Evolutionary conservation across 768 basidiomycete species (phyloP).

Genomic region (Leucosporidium scottii): DNA sequence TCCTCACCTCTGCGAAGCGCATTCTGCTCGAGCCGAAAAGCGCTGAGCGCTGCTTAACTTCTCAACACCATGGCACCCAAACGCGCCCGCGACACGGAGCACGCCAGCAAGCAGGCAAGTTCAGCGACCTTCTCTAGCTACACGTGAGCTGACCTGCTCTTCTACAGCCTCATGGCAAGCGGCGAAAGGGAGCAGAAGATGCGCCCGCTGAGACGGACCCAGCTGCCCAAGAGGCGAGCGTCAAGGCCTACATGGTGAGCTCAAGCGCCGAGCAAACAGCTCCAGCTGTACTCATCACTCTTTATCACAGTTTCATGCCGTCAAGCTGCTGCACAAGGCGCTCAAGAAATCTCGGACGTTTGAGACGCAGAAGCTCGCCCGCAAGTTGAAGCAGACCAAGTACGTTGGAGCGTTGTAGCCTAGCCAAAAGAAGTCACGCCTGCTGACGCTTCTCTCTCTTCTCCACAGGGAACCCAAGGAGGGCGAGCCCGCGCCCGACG

Average conservation of each 20-base stretch:
- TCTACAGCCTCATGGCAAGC: slow-evolving; percentile 2
- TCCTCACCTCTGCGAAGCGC: too few relatives aligned
- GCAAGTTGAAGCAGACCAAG: slow-evolving; percentile 33
- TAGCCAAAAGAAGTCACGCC: too few relatives aligned
- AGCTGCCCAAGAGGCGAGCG: slow-evolving; percentile 8
- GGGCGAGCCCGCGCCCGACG: slow-evolving; percentile 1
- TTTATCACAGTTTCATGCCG: slow-evolving; percentile 20
- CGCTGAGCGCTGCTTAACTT: too few relatives aligned
- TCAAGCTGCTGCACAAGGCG: slow-evolving; percentile 23
- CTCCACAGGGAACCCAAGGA: slow-evolving; percentile 27
- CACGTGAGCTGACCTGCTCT: too few relatives aligned
- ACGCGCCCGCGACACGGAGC: too few relatives aligned
- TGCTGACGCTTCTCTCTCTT: background rate
- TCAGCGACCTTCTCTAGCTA: too few relatives aligned
- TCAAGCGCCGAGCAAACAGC: background rate
- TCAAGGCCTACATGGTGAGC: slow-evolving; percentile 26
- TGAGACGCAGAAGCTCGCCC: slow-evolving; percentile 36
- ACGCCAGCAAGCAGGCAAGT: too few relatives aligned
- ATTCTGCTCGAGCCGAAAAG: too few relatives aligned
- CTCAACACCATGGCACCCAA: too few relatives aligned
- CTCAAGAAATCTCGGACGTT: slow-evolving; percentile 35
- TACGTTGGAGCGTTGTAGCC: background rate
- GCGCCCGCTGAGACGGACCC: slow-evolving; percentile 5
- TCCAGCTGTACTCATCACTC: background rate
- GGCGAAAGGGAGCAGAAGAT: slow-evolving; percentile 8